These are phyloP conservation scores for Jacaranda copaia DNA, from an alignment of 257 asterid genomes.

Conservation along the genomic window DNA sequence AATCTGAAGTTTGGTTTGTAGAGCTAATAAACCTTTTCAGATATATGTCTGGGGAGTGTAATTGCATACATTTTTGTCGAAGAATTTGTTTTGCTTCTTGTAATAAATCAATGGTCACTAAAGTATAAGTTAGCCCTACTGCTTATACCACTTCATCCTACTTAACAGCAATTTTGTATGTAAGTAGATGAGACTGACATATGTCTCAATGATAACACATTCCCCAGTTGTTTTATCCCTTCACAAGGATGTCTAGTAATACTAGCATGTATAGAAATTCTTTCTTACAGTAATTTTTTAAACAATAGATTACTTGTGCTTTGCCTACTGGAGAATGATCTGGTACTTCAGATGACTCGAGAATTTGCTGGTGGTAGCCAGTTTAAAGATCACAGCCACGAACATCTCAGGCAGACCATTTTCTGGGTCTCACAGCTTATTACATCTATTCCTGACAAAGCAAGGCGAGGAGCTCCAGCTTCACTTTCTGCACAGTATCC, in stretches of 20 bases:
- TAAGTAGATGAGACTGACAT: not conserved
- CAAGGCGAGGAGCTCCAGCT: conserved; percentile 70
- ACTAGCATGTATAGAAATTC: conserved; percentile 22
- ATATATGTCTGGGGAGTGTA: not conserved
- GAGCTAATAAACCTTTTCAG: not conserved
- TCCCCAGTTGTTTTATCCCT: conserved; percentile 7
- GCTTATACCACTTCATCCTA: conserved; percentile 11
- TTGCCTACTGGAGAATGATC: conserved; percentile 80
- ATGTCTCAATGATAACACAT: conserved; percentile 6
- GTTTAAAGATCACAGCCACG: conserved; percentile 55
- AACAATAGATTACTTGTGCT: conserved; percentile 70
- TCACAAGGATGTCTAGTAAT: conserved; percentile 24
- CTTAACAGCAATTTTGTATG: conserved; percentile 6
- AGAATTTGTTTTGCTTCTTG: conserved; percentile 31
- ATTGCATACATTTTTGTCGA: not conserved
- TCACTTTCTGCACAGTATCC: conserved; percentile 90
- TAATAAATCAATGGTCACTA: not conserved
- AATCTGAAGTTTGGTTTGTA: not conserved
- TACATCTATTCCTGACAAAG: conserved; percentile 94
- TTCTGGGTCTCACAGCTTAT: conserved; percentile 72
- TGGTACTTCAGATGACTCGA: conserved; percentile 56
- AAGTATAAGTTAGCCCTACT: conserved; percentile 8
- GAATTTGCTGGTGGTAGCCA: conserved; percentile 55
- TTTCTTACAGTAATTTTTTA: conserved; percentile 30
- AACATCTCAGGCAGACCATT: conserved; percentile 60